Evolutionary conservation across 352 stramenopile species (phyloP), one percentile per base, ranked within the genome.

Genomic region (Paralagenidium karlingii): DNA sequence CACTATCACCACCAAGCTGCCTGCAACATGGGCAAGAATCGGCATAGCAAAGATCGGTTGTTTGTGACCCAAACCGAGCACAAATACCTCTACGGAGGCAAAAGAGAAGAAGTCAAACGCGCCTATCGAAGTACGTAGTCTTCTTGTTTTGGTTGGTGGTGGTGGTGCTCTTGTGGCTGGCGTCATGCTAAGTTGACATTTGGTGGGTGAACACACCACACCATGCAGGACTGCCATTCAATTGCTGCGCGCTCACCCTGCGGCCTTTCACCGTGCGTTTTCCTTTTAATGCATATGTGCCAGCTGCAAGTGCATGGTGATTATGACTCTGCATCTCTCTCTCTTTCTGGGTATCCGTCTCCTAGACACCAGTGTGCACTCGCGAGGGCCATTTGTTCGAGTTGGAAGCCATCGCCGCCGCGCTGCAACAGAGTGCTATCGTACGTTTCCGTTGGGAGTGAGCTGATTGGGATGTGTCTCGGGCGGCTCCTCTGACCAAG

Each of bases 231-330:
- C 63, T 99, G 21, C 92, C 94, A 25, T 99, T 99, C 63, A 89
- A 98, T 51, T 98, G 94, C 69, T 99, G 96, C 56, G 90, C 95
- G 18, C 88, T 99, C 50, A 97, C 83, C 3, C 70, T 99, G 33
- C 85, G 60, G 15, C 83, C 85, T 13, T 95, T 81, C 63, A 77
- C 55, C 44, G 83, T 85, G 50, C 41, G 45, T 30, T 9, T 24
- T 15, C 19, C 13, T 10, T n/a, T 13, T 11, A 9, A 16, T 1
- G n/a, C 15, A 25, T 19, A n/a, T 8, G 4, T 3, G 16, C 8
- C 6, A 12, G 43, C 28, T 41, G 45, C 18, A 18, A 47, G 3
- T 15, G 15, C 12, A 24, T 47, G 33, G 6, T 1, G 2, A 18
- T 2, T 38, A 42, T 11, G 24, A 28, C 38, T 20, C n/a, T 34